Evolutionary conservation across 1,284 basidiomycete genomes (phyloP).

Genomic region (Cryptococcus sp.): DNA sequence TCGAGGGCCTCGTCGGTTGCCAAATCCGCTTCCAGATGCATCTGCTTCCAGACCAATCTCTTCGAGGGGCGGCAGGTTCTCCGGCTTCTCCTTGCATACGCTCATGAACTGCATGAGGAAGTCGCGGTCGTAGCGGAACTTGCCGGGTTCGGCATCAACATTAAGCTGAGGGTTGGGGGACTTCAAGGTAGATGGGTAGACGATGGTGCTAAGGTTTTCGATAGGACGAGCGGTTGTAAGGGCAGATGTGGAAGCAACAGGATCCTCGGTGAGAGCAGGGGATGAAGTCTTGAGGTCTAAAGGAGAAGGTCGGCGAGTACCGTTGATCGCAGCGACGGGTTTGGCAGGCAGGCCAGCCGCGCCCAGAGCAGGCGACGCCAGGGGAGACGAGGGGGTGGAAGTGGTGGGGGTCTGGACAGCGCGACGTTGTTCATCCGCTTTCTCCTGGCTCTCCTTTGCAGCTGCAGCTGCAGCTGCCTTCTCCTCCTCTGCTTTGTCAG

Average conservation of each 20-base stretch:
- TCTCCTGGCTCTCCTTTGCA: constrained; percentile 25
- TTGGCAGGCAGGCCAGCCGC: constrained; percentile 53
- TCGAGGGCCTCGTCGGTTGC: constrained; percentile 32
- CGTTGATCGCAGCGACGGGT: constrained; percentile 43
- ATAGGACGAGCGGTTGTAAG: constrained; percentile 76
- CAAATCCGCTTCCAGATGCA: constrained; percentile 57
- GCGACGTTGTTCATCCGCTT: constrained; percentile 35
- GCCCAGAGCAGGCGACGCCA: constrained; percentile 46
- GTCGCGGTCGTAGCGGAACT: constrained; percentile 96
- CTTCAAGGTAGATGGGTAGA: constrained; percentile 80
- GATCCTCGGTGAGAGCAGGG: constrained; percentile 28
- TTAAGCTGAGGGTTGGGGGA: constrained; percentile 87
- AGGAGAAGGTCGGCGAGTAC: constrained; percentile 55
- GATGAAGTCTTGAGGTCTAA: constrained; percentile 64
- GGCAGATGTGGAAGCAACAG: constrained; percentile 61
- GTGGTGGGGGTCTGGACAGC: constrained; percentile 33
- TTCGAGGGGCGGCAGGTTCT: constrained; percentile 82
- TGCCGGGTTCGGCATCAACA: constrained; percentile 74
- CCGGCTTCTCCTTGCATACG: constrained; percentile 92
- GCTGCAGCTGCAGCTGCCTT: constrained; percentile 32
- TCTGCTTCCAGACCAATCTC: constrained; percentile 84
- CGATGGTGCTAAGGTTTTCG: constrained; percentile 74
- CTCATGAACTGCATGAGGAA: constrained; percentile 98
- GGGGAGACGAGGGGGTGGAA: constrained; percentile 39
- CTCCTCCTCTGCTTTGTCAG: constrained; percentile 38